Percentiles rank a stretch among this genome's conserved stretches.
Conservation (phyloP, 257 asterid species). For the Ocimum tenuiflorum region DNA sequence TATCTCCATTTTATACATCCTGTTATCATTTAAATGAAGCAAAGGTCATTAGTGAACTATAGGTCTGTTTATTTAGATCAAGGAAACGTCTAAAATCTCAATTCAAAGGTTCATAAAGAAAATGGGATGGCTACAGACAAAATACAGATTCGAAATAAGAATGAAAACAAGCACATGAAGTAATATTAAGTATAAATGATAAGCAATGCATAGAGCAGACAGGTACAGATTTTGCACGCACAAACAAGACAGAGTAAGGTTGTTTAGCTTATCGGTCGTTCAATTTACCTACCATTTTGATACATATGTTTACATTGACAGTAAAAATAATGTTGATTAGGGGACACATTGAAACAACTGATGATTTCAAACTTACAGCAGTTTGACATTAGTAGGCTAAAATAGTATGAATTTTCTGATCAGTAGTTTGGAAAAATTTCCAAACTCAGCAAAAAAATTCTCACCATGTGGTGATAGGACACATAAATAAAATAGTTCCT, state of each 20-base stretch:
- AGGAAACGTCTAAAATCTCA: background rate
- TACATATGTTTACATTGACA: background rate
- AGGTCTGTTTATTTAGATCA: background rate
- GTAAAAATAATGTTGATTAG: background rate
- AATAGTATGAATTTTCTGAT: background rate
- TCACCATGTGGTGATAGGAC: background rate
- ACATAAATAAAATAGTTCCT: background rate
- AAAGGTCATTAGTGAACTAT: background rate
- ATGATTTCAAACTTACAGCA: background rate
- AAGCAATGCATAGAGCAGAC: background rate
- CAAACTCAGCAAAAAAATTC: background rate
- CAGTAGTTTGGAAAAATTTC: background rate
- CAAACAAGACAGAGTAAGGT: background rate
- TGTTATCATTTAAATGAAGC: slow-evolving; percentile 19
- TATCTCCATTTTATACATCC: slow-evolving; percentile 46
- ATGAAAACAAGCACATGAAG: background rate
- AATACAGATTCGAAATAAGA: background rate
- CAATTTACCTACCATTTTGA: background rate
- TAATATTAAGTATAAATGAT: background rate
- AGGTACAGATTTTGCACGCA: background rate
- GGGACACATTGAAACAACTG: background rate
- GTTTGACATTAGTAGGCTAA: background rate
- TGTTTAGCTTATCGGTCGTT: background rate
- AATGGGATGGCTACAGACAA: background rate
- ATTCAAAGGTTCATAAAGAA: background rate